Conservation (phyloP, 306 rosid species). For the Vicia sativa region DNA sequence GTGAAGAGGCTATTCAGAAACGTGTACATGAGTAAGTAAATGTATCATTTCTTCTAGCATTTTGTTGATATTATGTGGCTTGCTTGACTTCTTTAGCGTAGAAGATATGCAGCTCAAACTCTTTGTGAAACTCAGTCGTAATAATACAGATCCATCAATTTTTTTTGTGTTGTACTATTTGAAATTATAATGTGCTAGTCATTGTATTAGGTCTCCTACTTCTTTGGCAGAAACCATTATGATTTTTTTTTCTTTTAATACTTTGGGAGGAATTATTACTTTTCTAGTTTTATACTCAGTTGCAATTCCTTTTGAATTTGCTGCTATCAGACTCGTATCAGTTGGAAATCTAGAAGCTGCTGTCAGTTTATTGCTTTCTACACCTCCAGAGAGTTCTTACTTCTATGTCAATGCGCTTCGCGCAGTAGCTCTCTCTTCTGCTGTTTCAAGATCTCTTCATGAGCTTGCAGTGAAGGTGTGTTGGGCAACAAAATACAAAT, state of each 20-base stretch:
- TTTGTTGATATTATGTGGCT: constrained; percentile 32
- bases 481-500: constrained; percentile 35
- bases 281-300: constrained; percentile 28
- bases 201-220: constrained; percentile 24
- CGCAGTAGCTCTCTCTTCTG: constrained; percentile 96
- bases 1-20: constrained; percentile 87
- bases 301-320: constrained; percentile 36
- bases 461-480: constrained; percentile 96
- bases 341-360: constrained; percentile 94
- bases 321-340: constrained; percentile 72
- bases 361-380: constrained; percentile 92
- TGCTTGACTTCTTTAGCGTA: constrained; percentile 18
- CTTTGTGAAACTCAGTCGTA: constrained; percentile 11
- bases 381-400: constrained; percentile 95
- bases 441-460: constrained; percentile 88
- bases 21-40: constrained; percentile 91
- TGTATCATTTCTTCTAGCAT: constrained; percentile 28
- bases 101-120: constrained; percentile 22
- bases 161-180: constrained; percentile 23
- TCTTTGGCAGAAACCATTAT: constrained; percentile 26
- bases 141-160: constrained; percentile 1
- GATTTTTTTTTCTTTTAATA: constrained; percentile 24
- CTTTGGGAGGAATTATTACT: constrained; percentile 38
- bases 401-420: constrained; percentile 90
- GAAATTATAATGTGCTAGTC: constrained; percentile 9